Evolutionary conservation across 2,329 filamentous ascomycete species (phyloP), one percentile per base, ranked within the genome.

Genomic region (Dryadomyces quercivorus): DNA sequence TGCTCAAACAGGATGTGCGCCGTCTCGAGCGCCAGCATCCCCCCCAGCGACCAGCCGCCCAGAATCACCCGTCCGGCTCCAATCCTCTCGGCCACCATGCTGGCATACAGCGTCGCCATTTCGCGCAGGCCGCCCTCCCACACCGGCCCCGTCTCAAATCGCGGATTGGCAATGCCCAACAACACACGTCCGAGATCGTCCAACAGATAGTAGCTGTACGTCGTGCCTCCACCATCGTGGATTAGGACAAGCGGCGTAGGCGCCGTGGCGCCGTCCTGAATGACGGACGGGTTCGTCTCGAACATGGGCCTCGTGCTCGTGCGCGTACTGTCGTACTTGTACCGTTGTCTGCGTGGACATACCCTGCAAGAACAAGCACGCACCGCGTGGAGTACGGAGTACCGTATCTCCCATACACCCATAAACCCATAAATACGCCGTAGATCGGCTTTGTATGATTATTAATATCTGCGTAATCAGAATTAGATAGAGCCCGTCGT

Each of bases 151-250:
- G 69, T 69, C 57, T 69, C 64, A 60, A 79, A 81, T 56, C 69
- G 67, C 5, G 78, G 75, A 62, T 82, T 82, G 56, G 71, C 66
- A 54, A 83, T 77, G 52, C 72, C 79, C 58, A 75, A 80, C 42
- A 80, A 64, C 18, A 69, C 65, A 5, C 80, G 75, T 38, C 66
- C 64, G 21, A 82, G 67, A 1, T 69, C 61, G 18, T 73, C 70
- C 4, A 83, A 69, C 58, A 74, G 75, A 64, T 78, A 72, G 63
- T 82, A 82, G 59, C 71, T 72, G 61, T 78, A 81, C 2, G 73
- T 75, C 2, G 79, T 82, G 61, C 80, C 80, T 59, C 80, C 78
- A 59, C 80, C 80, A 58, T 83, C 80, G 65, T 83, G 80, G 43
- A 82, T 67, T 46, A 83, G 70, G 55, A 83, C 67, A 49, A 80